Base-by-base conservation (phyloP, 306 rosid genomes). In the Quercus berberidifolia region DNA sequence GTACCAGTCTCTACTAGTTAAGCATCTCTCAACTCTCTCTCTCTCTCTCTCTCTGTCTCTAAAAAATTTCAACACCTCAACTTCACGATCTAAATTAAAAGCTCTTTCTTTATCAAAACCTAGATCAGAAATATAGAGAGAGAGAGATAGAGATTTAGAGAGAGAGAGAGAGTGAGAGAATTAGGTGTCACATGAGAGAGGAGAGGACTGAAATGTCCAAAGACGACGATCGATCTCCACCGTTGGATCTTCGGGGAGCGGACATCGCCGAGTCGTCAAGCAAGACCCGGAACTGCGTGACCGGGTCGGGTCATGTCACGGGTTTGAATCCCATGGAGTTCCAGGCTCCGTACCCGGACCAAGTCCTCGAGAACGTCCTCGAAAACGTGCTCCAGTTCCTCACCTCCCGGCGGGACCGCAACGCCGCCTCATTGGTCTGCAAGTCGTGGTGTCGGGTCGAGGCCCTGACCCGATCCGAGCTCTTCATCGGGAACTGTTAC, bases 331-430 rank as follows among this genome's bases (percentile, higher is more conserved):
- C 76, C 30, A 63, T 76, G 43, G 86, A 79, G 75, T 59, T 79
- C 17, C 93, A 83, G 64, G 56, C 83, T 0, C 88, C 90, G 0
- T 82, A 81, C 75, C 88, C 88, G 60, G 98, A 90, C 90, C 94
- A 93, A 56, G 93, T 90, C 13, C 91, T 93, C 5, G 97, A 91
- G 87, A 93, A 93, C 86, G 98, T 93, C 3, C 91, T 93, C 2
- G 98, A 93, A 30, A 93, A 88, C 95, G 98, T 93, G n/a, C 95
- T 93, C 62, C 92, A 90, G 88, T 93, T 93, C 79, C 93, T 93
- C 28, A 82, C 89, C 58, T 85, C 89, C 8, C 88, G 97, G 38
- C 85, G 88, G 6, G 98, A 93, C 91, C 95, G 98, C 28, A 93
- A 86, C 93, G 92, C 96, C 30, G 98, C 97, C 88, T 92, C 98